Evolutionary conservation across 164 flowering plant species (phyloP), one percentile per base, ranked within the genome.

Genomic region (Dillenia suffruticosa): DNA sequence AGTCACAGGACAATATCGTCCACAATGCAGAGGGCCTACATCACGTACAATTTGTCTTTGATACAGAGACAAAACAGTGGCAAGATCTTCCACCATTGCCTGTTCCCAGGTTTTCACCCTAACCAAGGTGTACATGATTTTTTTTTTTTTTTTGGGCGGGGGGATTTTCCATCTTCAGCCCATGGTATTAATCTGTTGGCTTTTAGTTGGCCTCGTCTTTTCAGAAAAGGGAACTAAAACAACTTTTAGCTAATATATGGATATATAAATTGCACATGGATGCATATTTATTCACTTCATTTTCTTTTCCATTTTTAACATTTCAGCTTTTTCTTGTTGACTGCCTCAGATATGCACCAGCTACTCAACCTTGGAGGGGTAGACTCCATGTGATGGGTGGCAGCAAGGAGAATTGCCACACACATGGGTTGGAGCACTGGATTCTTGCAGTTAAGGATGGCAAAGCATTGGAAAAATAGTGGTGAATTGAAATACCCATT

Each of bases 371-470:
- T 47, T 95, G 99, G 99, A 85, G 89, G 78, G 97, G 97, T 46
- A 87, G 99, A 61, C 92, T 95, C 15, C 99, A 95, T 76, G 99
- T 90, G 67, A 92, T 95, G 97, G 99, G 97, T 47, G 97, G 99
- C 46, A 83, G 99, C 86, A 90, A 87, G 68, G 95, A 86, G 72
- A 85, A 95, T 69, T 83, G 97, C 16, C 81, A 92, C 57, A 92
- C 96, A 8, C 90, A 94, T 56, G 96, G 74, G 53, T 3, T 80
- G 51, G 97, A 92, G 59, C 99, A 95, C 64, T 95, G 97, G 97
- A 95, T 97, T 59, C 70, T 95, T 57, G 92, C 97, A 10, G 97
- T 95, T 13, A 84, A 85, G 68, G 75, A 92, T 79, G 99, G 99
- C 9, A 79, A 81, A 78, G 87, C 74, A 11, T 63, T 88, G 64